phyloP scores from a whole-genome alignment of 306 rosid species.

The Acacia melanoxylon region DNA sequence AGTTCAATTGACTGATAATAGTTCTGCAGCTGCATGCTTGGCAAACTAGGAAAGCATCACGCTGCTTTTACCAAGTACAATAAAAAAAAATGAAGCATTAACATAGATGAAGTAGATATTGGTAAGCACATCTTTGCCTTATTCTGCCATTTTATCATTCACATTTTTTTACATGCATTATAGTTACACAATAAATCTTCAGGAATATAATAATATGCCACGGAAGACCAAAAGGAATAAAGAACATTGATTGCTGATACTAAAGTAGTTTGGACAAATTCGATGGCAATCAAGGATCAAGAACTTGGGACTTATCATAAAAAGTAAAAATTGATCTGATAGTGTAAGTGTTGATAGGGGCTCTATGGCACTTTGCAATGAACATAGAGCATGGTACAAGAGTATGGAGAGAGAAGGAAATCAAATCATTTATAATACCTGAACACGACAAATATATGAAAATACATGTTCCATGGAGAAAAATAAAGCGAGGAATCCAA shows the following conservation, averaged over 20 bases:
- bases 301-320: background rate
- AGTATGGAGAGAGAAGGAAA: conserved; percentile 8
- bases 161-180: background rate
- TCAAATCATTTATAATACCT: conserved; percentile 45
- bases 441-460: conserved; percentile 70
- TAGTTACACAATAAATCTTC: background rate
- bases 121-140: background rate
- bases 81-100: background rate
- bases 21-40: background rate
- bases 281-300: background rate
- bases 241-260: background rate
- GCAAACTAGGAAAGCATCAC: background rate
- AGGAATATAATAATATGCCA: background rate
- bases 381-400: background rate
- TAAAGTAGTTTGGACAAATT: background rate
- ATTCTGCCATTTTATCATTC: background rate
- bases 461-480: conserved; percentile 75
- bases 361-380: background rate
- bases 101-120: background rate
- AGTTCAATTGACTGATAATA: background rate
- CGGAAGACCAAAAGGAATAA: background rate
- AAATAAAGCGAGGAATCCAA: conserved; percentile 91
- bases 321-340: background rate
- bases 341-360: background rate
- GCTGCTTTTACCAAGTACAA: background rate